phyloP scores from a whole-genome alignment of 169 alveolate species.

The Cryptosporidium ryanae region DNA sequence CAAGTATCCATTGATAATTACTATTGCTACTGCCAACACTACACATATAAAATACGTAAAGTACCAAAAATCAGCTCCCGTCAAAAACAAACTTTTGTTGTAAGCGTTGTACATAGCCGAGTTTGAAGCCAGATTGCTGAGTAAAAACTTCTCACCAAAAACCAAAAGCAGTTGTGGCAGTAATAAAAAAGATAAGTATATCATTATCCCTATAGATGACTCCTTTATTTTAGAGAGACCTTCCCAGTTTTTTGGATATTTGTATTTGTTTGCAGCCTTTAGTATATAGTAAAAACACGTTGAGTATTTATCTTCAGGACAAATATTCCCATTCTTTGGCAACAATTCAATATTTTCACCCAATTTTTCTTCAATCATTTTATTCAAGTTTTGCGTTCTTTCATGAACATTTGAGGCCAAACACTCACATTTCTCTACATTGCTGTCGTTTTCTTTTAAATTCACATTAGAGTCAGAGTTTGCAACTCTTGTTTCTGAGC shows the following conservation, averaged over 20 bases:
- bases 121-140: neutral
- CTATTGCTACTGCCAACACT: slow-evolving; percentile 17
- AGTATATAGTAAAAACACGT: slow-evolving; percentile 43
- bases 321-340: neutral
- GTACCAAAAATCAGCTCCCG: slow-evolving; percentile 9
- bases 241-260: slow-evolving; percentile 24
- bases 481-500: neutral
- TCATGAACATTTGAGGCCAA: no score
- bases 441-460: neutral
- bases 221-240: slow-evolving; percentile 7
- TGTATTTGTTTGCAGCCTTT: slow-evolving; percentile 52
- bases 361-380: neutral
- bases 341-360: neutral
- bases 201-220: slow-evolving; percentile 37
- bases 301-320: slow-evolving; percentile 14
- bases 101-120: neutral
- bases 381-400: neutral
- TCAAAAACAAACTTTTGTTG: neutral
- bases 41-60: slow-evolving; percentile 36
- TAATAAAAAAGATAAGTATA: slow-evolving; percentile 3
- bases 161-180: slow-evolving; percentile 28
- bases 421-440: neutral
- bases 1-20: slow-evolving; percentile 22
- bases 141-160: slow-evolving; percentile 52
- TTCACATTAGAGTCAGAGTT: no score